A percentile compares a stretch with the other conserved stretches of the same genome.
These are phyloP conservation scores for Colletotrichum ledebouriae DNA, from an alignment of 2,329 filamentous ascomycete genomes.

Conservation along the genomic window DNA sequence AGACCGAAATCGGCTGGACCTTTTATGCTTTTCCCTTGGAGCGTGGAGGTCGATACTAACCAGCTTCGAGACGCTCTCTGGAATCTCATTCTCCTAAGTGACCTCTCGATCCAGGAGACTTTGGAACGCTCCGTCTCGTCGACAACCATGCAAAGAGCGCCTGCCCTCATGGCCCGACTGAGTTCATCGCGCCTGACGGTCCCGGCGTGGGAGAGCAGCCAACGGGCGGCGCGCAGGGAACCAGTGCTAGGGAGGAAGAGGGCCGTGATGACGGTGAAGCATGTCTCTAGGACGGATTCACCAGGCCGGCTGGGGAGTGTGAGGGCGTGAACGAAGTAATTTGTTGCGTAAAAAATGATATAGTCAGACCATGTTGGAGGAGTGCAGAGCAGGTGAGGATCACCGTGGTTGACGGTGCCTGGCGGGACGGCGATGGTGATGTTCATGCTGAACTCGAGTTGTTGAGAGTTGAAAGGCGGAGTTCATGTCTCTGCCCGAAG, in stretches of 20 bases:
- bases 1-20: not conserved
- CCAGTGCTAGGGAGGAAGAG: slow-evolving; percentile 44
- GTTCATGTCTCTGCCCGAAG: not conserved
- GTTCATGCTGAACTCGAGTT: slow-evolving; percentile 24
- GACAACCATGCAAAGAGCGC: slow-evolving; percentile 46
- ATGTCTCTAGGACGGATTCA: slow-evolving; percentile 37
- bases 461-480: not conserved
- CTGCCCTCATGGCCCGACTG: slow-evolving; percentile 41
- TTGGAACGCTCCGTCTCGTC: slow-evolving; percentile 33
- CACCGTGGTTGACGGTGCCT: slow-evolving; percentile 37
- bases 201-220: slow-evolving; percentile 35
- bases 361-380: slow-evolving; percentile 44
- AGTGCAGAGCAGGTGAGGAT: slow-evolving; percentile 44
- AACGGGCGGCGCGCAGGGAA: slow-evolving; percentile 39
- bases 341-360: slow-evolving; percentile 45
- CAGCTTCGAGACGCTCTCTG: slow-evolving; percentile 32
- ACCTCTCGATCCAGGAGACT: slow-evolving; percentile 34
- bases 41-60: slow-evolving; percentile 8
- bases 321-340: slow-evolving; percentile 47
- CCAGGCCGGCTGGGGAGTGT: slow-evolving; percentile 45
- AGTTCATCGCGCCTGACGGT: slow-evolving; percentile 38
- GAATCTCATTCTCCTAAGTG: slow-evolving; percentile 34
- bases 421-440: slow-evolving; percentile 29
- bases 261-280: slow-evolving; percentile 30
- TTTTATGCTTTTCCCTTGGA: not conserved